Percentiles rank a stretch among this genome's conserved stretches.
Evolutionary conservation across 2,329 filamentous ascomycete genomes (phyloP).

Genomic region (Allantophomopsis lycopodina): DNA sequence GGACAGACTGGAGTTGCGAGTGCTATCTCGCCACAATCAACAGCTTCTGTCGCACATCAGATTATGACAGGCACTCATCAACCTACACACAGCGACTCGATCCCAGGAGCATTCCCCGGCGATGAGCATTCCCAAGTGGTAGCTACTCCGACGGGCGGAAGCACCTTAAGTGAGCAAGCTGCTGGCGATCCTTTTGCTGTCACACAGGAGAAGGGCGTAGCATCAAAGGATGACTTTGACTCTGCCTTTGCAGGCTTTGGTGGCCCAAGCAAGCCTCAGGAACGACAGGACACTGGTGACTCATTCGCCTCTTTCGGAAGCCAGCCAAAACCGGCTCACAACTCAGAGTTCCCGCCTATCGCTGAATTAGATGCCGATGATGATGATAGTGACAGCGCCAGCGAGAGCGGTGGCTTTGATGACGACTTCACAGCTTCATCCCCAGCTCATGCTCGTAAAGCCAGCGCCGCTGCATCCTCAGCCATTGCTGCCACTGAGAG

Average conservation of each 20-base stretch:
- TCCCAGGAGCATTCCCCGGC: slow-evolving; percentile 39
- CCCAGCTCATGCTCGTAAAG: slow-evolving; percentile 14
- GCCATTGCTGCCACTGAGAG: slow-evolving; percentile 4
- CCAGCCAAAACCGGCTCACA: slow-evolving; percentile 37
- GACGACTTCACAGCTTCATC: slow-evolving; percentile 71
- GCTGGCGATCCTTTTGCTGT: slow-evolving; percentile 35
- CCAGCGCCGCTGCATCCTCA: not conserved
- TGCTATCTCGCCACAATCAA: slow-evolving; percentile 14
- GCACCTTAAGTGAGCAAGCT: slow-evolving; percentile 29
- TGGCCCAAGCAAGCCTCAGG: slow-evolving; percentile 30
- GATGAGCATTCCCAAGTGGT: slow-evolving; percentile 28
- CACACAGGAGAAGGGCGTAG: slow-evolving; percentile 33
- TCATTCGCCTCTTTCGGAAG: slow-evolving; percentile 22
- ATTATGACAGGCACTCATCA: no score
- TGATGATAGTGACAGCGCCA: slow-evolving; percentile 73
- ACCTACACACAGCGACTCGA: slow-evolving; percentile 19
- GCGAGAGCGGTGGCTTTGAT: slow-evolving; percentile 74
- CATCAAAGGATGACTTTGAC: slow-evolving; percentile 68
- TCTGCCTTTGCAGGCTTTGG: slow-evolving; percentile 70
- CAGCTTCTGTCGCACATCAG: slow-evolving; percentile 11
- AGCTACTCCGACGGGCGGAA: slow-evolving; percentile 30
- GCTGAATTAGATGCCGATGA: slow-evolving; percentile 68
- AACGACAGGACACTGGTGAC: slow-evolving; percentile 27
- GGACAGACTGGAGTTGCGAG: slow-evolving; percentile 10
- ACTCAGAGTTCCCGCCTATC: slow-evolving; percentile 84